Percentiles rank a stretch among this genome's conserved stretches.
Evolutionary conservation across 2,329 filamentous ascomycete genomes (phyloP).

Genomic region (Colletotrichum agaves): DNA sequence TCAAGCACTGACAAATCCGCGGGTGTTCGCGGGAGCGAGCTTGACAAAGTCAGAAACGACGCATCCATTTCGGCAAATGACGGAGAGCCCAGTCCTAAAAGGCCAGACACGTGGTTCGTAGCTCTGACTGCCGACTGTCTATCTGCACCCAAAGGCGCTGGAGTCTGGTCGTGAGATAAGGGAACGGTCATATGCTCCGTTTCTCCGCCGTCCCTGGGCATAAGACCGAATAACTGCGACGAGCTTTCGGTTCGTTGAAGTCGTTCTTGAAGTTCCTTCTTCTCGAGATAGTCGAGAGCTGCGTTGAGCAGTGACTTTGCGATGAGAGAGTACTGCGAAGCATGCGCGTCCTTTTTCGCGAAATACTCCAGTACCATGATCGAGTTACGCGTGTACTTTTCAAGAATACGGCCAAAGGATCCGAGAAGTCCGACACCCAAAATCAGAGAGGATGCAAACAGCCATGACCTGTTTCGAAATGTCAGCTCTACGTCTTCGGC

Average conservation of each 20-base stretch:
- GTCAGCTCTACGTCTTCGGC: neutral
- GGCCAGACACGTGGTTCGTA: constrained; percentile 22
- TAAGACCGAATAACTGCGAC: constrained; percentile 61
- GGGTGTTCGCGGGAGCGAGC: constrained; percentile 54
- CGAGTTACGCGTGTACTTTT: constrained; percentile 60
- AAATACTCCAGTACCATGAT: constrained; percentile 62
- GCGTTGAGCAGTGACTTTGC: constrained; percentile 60
- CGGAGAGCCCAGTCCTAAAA: constrained; percentile 44
- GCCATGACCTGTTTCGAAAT: constrained; percentile 56
- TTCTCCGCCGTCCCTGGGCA: constrained; percentile 47
- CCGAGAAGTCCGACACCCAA: constrained; percentile 62
- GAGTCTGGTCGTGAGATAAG: constrained; percentile 25
- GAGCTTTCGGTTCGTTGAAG: constrained; percentile 61
- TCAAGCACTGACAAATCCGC: constrained; percentile 53
- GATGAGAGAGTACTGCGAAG: constrained; percentile 63
- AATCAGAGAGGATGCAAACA: constrained; percentile 64
- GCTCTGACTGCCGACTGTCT: neutral
- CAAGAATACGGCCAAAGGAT: constrained; percentile 62
- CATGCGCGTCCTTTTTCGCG: constrained; percentile 60
- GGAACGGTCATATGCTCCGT: constrained; percentile 6
- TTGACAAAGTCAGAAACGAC: constrained; percentile 51
- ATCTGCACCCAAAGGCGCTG: constrained; percentile 6
- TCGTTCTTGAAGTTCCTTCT: constrained; percentile 58
- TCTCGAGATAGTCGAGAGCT: constrained; percentile 59
- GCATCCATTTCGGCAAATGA: constrained; percentile 50